Evolutionary conservation across 164 flowering plant genomes (phyloP).

Genomic region (Dillenia turbinata): DNA sequence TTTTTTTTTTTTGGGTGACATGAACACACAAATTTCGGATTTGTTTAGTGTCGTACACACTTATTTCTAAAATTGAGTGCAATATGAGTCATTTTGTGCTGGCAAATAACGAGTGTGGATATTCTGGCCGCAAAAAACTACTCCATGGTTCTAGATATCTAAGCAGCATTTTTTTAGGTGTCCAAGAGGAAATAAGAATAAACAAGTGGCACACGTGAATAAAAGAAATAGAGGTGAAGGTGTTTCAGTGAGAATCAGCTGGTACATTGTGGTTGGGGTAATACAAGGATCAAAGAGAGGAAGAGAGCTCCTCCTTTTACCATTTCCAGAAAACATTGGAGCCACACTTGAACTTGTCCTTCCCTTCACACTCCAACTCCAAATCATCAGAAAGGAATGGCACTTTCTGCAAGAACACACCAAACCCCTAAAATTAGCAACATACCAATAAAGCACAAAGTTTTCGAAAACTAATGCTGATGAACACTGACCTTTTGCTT

Average conservation of each 20-base stretch:
- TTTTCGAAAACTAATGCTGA: not conserved
- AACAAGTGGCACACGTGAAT: no score
- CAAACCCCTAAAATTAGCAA: not conserved
- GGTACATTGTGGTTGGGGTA: constrained; percentile 22
- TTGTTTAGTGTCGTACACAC: no score
- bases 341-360: constrained; percentile 96
- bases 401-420: constrained; percentile 69
- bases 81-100: no score
- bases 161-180: no score
- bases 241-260: not conserved
- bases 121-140: no score
- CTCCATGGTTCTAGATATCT: no score
- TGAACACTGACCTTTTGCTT: constrained; percentile 65
- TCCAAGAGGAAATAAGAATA: no score
- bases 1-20: no score
- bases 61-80: no score
- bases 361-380: constrained; percentile 85
- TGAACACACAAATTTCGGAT: no score
- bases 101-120: no score
- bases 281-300: not conserved
- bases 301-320: constrained; percentile 27
- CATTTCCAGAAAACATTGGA: constrained; percentile 99
- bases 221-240: no score
- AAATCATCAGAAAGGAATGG: constrained; percentile 75
- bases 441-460: not conserved